These are phyloP conservation scores for Heracleum sosnowskyi DNA, from an alignment of 129 eudicot genomes.

Conservation along the genomic window DNA sequence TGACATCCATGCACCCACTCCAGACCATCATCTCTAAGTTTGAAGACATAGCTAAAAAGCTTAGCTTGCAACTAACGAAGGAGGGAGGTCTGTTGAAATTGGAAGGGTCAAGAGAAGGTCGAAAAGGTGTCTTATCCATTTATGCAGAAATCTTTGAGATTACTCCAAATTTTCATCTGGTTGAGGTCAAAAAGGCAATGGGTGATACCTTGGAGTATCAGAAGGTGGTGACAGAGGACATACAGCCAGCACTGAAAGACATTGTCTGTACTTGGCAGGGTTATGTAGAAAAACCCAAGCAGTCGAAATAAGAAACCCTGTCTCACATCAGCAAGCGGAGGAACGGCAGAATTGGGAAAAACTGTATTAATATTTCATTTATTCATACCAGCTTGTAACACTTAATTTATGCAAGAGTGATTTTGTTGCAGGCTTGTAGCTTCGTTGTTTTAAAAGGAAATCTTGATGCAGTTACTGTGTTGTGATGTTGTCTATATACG, in stretches of 20 bases:
- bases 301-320: constrained; percentile 3
- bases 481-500: background rate
- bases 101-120: constrained; percentile 44
- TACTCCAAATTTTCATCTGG: constrained; percentile 36
- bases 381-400: background rate
- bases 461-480: background rate
- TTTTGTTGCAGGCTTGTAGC: background rate
- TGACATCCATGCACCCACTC: constrained; percentile 36
- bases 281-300: constrained; percentile 10
- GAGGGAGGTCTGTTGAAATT: constrained; percentile 45
- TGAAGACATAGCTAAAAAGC: constrained; percentile 46
- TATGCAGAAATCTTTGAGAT: constrained; percentile 59
- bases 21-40: constrained; percentile 40
- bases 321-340: background rate
- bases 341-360: background rate
- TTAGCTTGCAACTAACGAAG: constrained; percentile 48
- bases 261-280: constrained; percentile 67
- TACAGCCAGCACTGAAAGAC: constrained; percentile 46
- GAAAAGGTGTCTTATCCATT: constrained; percentile 46
- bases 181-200: constrained; percentile 42
- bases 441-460: background rate
- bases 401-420: background rate
- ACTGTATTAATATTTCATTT: background rate
- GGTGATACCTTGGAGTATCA: constrained; percentile 62
- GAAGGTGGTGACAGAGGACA: constrained; percentile 36